phyloP scores from a whole-genome alignment of 202 grass and related monocot genomes.

The Thinopyrum obtusiflorum region DNA sequence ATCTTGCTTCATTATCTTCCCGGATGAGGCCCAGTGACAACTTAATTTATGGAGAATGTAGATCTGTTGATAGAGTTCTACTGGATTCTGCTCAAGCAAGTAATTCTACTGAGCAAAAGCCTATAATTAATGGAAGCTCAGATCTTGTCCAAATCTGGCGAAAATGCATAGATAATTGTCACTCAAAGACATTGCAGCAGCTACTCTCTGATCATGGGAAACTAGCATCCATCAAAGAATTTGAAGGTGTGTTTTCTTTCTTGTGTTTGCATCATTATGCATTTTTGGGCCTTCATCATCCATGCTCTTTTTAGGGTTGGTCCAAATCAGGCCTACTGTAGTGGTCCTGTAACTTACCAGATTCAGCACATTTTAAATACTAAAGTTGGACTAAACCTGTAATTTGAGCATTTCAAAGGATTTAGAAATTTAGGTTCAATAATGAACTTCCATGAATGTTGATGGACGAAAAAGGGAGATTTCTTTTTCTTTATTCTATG shows the following conservation, averaged over 20 bases:
- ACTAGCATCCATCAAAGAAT: conserved; percentile 64
- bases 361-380: conserved; percentile 20
- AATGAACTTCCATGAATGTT: neutral
- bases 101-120: conserved; percentile 50
- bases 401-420: conserved; percentile 20
- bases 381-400: conserved; percentile 25
- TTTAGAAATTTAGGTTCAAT: neutral
- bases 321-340: neutral
- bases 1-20: conserved; percentile 46
- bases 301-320: neutral
- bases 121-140: conserved; percentile 35
- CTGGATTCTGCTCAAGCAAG: conserved; percentile 38
- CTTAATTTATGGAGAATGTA: conserved; percentile 41
- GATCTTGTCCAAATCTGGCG: conserved; percentile 77
- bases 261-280: conserved; percentile 11
- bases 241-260: conserved; percentile 49
- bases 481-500: neutral
- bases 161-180: conserved; percentile 80
- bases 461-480: neutral
- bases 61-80: conserved; percentile 49
- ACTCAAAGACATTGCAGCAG: conserved; percentile 81
- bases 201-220: conserved; percentile 76
- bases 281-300: conserved; percentile 1
- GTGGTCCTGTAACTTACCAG: neutral
- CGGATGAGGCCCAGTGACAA: conserved; percentile 38